Conservation (phyloP, 2,329 filamentous ascomycete genomes). For the Grosmannia huntii region DNA sequence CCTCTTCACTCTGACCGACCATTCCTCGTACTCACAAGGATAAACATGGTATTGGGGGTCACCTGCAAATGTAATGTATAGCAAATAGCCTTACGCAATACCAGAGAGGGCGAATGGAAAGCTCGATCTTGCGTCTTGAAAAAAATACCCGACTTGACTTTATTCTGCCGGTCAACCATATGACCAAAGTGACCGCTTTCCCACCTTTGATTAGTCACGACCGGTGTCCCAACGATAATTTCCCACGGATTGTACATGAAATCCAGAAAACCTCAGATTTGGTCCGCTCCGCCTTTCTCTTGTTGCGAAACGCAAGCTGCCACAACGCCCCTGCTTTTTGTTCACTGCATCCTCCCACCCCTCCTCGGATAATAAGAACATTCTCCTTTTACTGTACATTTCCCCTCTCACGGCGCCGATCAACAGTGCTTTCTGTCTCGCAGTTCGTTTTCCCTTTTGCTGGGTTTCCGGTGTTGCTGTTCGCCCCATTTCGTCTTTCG, state of each 20-base stretch:
- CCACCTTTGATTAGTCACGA: neutral
- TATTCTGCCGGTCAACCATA: neutral
- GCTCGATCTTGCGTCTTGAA: neutral
- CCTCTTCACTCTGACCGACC: neutral
- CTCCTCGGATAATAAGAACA: neutral
- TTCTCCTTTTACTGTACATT: neutral
- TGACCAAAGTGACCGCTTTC: neutral
- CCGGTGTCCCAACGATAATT: neutral
- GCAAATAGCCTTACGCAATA: neutral
- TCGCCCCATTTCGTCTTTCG: neutral
- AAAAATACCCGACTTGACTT: neutral
- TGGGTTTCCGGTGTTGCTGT: neutral
- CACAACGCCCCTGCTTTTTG: neutral
- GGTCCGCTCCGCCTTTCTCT: neutral
- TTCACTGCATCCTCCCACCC: neutral
- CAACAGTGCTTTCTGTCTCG: neutral
- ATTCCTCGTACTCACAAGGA: neutral
- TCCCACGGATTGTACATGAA: neutral
- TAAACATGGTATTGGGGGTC: neutral
- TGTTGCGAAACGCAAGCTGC: neutral
- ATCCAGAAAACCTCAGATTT: neutral
- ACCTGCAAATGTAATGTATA: neutral
- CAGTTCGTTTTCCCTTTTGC: neutral
- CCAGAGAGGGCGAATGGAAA: neutral
- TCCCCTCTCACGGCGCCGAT: neutral